Percentiles rank a stretch among this genome's conserved stretches.
phyloP scores from a whole-genome alignment of 768 basidiomycete species.

The Trametes meyenii region DNA sequence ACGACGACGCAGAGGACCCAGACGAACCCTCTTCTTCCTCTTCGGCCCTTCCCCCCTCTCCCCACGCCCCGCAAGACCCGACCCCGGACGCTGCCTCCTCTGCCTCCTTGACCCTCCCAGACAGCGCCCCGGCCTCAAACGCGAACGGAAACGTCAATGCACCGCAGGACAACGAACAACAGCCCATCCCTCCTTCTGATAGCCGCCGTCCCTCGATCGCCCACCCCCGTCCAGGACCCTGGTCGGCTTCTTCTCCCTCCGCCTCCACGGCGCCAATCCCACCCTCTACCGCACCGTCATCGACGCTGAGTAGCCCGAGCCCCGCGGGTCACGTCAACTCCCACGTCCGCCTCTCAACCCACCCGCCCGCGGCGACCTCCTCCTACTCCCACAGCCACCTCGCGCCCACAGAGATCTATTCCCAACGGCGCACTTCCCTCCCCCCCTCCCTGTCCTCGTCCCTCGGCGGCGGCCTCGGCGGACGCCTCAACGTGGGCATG shows the following conservation, averaged over 20 bases:
- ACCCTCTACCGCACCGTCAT: slow-evolving; percentile 6
- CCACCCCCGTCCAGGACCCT: background rate
- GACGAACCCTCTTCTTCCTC: slow-evolving; percentile 7
- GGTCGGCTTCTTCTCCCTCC: slow-evolving; percentile 7
- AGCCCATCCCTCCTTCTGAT: slow-evolving; percentile 7
- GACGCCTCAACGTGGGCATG: slow-evolving; percentile 3
- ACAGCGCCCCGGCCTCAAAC: background rate
- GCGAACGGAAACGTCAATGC: slow-evolving; percentile 4
- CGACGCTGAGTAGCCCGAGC: slow-evolving; percentile 7
- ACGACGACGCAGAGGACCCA: slow-evolving; percentile 10
- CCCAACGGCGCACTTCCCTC: slow-evolving; percentile 24
- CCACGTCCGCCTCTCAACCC: slow-evolving; percentile 17
- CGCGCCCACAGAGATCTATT: slow-evolving; percentile 23
- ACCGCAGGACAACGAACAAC: slow-evolving; percentile 8
- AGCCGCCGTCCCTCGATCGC: slow-evolving; percentile 16
- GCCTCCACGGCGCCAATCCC: slow-evolving; percentile 8
- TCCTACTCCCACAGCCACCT: slow-evolving; percentile 17
- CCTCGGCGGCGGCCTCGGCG: background rate
- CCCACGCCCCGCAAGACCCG: slow-evolving; percentile 1
- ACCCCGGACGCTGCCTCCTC: too few relatives aligned
- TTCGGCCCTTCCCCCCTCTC: slow-evolving; percentile 6
- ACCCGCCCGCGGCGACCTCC: slow-evolving; percentile 14
- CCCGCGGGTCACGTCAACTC: slow-evolving; percentile 10
- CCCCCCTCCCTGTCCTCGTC: slow-evolving; percentile 13
- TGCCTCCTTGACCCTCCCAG: background rate